Conservation (phyloP, 225 moss, liverwort and hornwort species). For the Pleurozium schreberi region DNA sequence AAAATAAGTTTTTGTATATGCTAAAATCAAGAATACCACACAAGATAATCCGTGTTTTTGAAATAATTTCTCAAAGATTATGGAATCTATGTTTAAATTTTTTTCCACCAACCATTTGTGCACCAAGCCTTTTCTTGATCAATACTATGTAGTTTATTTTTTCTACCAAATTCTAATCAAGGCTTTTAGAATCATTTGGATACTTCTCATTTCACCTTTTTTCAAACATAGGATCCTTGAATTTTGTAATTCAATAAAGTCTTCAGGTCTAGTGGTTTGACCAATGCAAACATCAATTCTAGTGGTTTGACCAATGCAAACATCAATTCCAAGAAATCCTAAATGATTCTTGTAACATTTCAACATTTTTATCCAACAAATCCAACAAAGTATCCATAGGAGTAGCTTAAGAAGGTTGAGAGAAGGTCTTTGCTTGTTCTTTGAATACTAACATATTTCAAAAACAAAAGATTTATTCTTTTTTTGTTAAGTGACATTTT, state of each 20-base stretch:
- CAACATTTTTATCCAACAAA: neutral
- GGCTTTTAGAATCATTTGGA: neutral
- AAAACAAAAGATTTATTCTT: neutral
- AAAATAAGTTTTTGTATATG: neutral
- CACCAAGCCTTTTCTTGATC: neutral
- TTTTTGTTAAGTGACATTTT: neutral
- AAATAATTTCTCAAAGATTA: neutral
- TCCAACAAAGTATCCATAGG: neutral
- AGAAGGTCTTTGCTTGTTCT: neutral
- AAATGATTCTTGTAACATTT: neutral
- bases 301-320: neutral
- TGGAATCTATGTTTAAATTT: neutral
- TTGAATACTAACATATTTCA: neutral
- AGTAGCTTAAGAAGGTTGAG: neutral
- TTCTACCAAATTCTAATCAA: neutral
- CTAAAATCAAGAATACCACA: neutral
- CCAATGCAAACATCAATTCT: neutral
- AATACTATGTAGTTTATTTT: neutral
- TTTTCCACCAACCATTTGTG: neutral
- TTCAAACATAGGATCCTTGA: neutral
- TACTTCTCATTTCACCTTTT: neutral
- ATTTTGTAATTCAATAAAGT: neutral
- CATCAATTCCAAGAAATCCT: neutral
- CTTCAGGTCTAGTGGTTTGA: neutral
- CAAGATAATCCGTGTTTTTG: neutral